Percentiles rank a stretch among this genome's conserved stretches.
These are phyloP conservation scores for Mycena galopus DNA, from an alignment of 768 basidiomycete species.

Conservation along the genomic window DNA sequence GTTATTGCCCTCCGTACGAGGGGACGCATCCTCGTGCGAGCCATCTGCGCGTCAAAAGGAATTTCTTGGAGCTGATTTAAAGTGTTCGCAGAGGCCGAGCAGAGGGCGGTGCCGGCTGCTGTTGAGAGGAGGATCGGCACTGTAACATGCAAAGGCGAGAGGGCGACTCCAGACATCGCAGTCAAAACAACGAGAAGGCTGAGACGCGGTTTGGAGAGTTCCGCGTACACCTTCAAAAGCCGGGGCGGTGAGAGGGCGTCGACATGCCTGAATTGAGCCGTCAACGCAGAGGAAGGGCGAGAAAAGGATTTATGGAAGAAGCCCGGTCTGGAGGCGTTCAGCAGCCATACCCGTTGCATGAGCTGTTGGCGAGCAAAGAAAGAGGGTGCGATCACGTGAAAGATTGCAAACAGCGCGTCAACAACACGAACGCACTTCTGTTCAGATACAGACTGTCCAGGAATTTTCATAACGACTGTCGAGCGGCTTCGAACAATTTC, in stretches of 20 bases:
- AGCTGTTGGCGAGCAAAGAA: neutral
- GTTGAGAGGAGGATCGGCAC: conserved; percentile 89
- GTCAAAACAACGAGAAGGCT: conserved; percentile 89
- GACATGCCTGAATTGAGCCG: conserved; percentile 49
- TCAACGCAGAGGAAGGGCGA: conserved; percentile 28
- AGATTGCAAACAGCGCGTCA: conserved; percentile 13
- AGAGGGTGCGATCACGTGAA: neutral
- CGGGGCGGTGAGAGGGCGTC: conserved; percentile 62
- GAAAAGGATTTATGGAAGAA: conserved; percentile 28
- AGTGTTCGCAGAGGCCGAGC: conserved; percentile 93
- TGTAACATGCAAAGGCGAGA: conserved; percentile 89
- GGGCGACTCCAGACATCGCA: conserved; percentile 91
- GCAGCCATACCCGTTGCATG: conserved; percentile 21
- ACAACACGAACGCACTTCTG: too few species aligned
- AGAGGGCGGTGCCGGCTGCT: conserved; percentile 90
- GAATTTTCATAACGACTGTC: too few species aligned
- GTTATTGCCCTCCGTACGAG: conserved; percentile 88
- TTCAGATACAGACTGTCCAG: too few species aligned
- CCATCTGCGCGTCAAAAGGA: conserved; percentile 97
- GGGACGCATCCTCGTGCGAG: conserved; percentile 88
- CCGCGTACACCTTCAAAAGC: conserved; percentile 76
- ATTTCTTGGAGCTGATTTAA: conserved; percentile 96
- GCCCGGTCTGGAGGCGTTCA: conserved; percentile 13
- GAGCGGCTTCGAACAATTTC: too few species aligned
- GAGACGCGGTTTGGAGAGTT: conserved; percentile 89